Percentiles rank a stretch among this genome's conserved stretches.
These are phyloP conservation scores for Acacia concinna DNA, from an alignment of 331 rosid species.

Conservation along the genomic window DNA sequence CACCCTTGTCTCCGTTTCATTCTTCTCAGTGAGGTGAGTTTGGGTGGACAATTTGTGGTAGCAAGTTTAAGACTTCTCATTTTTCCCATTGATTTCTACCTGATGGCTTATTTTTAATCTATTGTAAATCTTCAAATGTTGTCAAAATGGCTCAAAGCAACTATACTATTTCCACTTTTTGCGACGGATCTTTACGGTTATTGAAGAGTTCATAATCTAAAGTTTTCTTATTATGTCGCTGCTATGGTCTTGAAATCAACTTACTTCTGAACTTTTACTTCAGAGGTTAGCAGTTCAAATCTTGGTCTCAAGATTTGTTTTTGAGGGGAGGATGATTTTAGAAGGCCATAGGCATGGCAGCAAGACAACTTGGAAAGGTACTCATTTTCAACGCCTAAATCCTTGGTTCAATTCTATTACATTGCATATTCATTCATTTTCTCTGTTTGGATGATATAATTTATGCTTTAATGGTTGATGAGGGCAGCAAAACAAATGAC, in stretches of 20 bases:
- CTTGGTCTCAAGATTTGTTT: constrained; percentile 78
- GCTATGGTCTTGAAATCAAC: constrained; percentile 18
- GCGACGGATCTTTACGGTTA: too few species aligned
- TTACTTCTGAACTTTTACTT: constrained; percentile 30
- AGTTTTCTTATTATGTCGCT: too few species aligned
- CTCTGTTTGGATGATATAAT: not conserved
- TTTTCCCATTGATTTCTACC: too few species aligned
- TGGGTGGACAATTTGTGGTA: too few species aligned
- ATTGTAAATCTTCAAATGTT: too few species aligned
- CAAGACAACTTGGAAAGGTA: constrained; percentile 74
- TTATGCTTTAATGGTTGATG: constrained; percentile 9
- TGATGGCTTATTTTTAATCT: too few species aligned
- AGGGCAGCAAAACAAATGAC: constrained; percentile 28
- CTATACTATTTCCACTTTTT: too few species aligned
- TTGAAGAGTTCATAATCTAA: too few species aligned
- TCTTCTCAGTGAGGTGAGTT: too few species aligned
- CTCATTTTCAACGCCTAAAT: not conserved
- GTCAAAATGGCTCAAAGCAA: too few species aligned
- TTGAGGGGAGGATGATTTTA: constrained; percentile 75
- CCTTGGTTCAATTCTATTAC: constrained; percentile 1
- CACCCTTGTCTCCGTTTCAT: too few species aligned
- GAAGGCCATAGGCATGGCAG: constrained; percentile 62
- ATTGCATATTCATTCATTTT: constrained; percentile 27
- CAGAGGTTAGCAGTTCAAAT: constrained; percentile 89
- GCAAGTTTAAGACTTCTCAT: too few species aligned